Conservation (phyloP, 768 basidiomycete species). For the Suillus sp. region DNA sequence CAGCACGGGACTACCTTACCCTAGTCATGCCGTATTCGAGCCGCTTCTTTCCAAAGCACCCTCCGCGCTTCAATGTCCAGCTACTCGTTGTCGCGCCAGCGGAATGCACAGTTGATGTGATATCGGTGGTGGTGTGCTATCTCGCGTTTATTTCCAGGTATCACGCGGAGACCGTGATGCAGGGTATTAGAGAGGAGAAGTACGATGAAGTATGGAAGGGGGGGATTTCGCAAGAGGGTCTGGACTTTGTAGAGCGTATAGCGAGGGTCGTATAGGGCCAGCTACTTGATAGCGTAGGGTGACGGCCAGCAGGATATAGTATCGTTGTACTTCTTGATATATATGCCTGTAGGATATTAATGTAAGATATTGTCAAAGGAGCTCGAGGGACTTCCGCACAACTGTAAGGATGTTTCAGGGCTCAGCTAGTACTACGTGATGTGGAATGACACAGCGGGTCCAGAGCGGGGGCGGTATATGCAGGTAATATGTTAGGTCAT, state of each 20-base stretch:
- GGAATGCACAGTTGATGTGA: constrained; percentile 33
- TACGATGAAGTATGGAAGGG: constrained; percentile 33
- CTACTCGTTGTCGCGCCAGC: constrained; percentile 32
- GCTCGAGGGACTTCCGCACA: neutral
- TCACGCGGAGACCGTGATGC: constrained; percentile 24
- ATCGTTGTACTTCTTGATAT: neutral
- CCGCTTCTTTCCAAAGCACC: constrained; percentile 10
- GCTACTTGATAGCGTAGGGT: neutral
- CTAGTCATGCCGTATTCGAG: constrained; percentile 39
- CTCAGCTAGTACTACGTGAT: too few relatives aligned
- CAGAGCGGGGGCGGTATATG: too few relatives aligned
- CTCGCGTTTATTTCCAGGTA: constrained; percentile 29
- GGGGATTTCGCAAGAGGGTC: constrained; percentile 26
- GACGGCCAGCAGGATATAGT: neutral
- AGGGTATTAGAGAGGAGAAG: constrained; percentile 26
- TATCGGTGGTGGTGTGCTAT: constrained; percentile 31
- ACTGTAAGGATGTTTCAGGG: too few relatives aligned
- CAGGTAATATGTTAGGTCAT: too few relatives aligned
- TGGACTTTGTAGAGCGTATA: constrained; percentile 27
- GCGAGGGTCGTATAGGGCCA: constrained; percentile 20
- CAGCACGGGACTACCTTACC: constrained; percentile 46
- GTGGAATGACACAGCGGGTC: too few relatives aligned
- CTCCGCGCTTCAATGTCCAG: constrained; percentile 15
- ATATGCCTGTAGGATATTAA: neutral
- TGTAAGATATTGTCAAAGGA: neutral